Percentiles rank a stretch among this genome's conserved stretches.
Conservation (phyloP, 192 early-diverging fungal species). For the Obelidium mucronatum region DNA sequence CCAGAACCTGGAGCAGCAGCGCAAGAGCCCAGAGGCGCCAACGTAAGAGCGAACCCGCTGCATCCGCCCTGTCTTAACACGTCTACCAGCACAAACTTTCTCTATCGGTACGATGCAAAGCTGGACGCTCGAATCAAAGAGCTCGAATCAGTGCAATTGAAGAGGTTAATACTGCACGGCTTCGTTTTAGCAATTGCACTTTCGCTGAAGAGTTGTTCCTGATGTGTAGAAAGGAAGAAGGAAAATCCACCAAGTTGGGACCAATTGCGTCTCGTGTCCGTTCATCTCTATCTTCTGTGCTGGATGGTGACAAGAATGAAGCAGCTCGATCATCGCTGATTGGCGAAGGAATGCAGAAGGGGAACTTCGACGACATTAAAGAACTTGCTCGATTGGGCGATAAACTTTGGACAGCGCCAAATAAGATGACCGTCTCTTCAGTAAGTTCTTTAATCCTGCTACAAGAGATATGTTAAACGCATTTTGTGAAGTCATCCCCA, state of each 20-base stretch:
- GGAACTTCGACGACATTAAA: constrained; percentile 32
- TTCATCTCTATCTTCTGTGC: background rate
- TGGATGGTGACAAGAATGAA: constrained; percentile 32
- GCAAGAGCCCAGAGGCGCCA: constrained; percentile 14
- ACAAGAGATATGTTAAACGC: background rate
- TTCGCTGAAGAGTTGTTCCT: background rate
- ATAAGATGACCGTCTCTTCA: constrained; percentile 21
- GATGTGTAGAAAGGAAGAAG: constrained; percentile 20
- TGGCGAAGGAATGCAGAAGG: constrained; percentile 24
- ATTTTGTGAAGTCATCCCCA: constrained; percentile 27
- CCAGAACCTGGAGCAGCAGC: constrained; percentile 19
- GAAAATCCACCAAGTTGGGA: constrained; percentile 6
- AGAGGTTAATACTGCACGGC: constrained; percentile 1
- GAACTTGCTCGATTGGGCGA: constrained; percentile 52
- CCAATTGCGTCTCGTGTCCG: background rate
- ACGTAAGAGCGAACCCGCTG: background rate
- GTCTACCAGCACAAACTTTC: constrained; percentile 22
- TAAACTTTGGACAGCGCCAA: constrained; percentile 58
- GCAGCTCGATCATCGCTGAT: constrained; percentile 1
- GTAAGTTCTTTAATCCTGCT: background rate
- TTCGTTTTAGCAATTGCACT: background rate
- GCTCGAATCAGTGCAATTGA: constrained; percentile 39
- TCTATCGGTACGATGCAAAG: constrained; percentile 39
- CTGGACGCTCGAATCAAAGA: constrained; percentile 40
- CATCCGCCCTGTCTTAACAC: background rate